These are phyloP conservation scores for Magnaporthales sp. DNA, from an alignment of 2,329 filamentous ascomycete species.

Conservation along the genomic window DNA sequence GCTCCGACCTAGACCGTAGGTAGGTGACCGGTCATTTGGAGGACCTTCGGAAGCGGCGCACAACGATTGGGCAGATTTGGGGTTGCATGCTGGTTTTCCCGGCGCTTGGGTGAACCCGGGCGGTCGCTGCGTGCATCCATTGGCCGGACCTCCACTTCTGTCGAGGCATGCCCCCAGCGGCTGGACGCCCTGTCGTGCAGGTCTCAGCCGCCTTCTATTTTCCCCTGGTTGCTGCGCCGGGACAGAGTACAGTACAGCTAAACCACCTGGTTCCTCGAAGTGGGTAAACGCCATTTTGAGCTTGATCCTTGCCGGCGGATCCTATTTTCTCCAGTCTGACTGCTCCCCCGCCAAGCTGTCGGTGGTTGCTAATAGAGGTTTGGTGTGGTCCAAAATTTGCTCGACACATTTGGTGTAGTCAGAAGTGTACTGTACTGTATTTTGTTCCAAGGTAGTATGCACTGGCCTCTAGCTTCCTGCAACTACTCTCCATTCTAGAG, in stretches of 20 bases:
- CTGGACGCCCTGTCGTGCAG: neutral
- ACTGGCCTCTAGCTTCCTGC: neutral
- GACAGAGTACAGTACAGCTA: neutral
- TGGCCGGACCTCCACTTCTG: neutral
- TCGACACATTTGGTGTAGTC: neutral
- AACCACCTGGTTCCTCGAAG: neutral
- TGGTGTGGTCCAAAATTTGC: neutral
- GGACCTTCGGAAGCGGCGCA: neutral
- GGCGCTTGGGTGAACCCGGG: neutral
- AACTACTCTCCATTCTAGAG: neutral
- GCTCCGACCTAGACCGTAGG: neutral
- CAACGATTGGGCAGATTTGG: neutral
- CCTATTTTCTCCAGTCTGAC: neutral
- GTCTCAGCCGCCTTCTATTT: neutral
- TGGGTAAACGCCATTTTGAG: neutral
- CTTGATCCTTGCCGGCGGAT: neutral
- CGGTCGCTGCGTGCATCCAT: neutral
- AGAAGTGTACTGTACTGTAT: neutral
- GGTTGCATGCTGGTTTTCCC: neutral
- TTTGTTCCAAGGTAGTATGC: neutral
- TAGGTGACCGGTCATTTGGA: neutral
- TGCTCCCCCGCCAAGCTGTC: neutral
- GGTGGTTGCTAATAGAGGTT: neutral
- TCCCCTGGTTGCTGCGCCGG: neutral
- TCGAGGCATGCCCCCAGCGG: neutral